These are phyloP conservation scores for Didymella keratinophila DNA, from an alignment of 2,329 filamentous ascomycete genomes.

Conservation along the genomic window DNA sequence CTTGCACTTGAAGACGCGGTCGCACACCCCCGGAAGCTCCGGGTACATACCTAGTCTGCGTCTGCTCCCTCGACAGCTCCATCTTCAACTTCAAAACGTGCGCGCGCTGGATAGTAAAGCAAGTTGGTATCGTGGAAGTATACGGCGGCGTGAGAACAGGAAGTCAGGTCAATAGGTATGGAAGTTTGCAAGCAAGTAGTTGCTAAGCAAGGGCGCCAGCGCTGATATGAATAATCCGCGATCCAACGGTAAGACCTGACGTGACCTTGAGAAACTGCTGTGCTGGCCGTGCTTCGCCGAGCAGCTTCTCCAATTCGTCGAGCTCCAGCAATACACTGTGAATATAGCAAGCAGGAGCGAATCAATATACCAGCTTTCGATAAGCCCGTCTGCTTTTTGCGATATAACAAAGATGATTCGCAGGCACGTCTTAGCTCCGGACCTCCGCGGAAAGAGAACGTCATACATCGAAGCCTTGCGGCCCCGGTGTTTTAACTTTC, in stretches of 20 bases:
- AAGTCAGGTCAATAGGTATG: background rate
- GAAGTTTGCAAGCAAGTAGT: background rate
- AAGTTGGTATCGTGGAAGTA: slow-evolving; percentile 4
- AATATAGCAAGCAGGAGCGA: background rate
- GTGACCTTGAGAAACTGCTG: slow-evolving; percentile 11
- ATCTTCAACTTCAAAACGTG: slow-evolving; percentile 4
- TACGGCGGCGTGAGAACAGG: background rate
- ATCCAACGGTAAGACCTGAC: slow-evolving; percentile 18
- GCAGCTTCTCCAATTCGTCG: background rate
- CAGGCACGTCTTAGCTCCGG: slow-evolving; percentile 13
- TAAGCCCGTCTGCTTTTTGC: background rate
- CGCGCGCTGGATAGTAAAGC: slow-evolving; percentile 8
- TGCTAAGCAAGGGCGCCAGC: slow-evolving; percentile 18
- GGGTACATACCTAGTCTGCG: slow-evolving; percentile 18
- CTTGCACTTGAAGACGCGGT: background rate
- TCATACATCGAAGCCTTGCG: slow-evolving; percentile 6
- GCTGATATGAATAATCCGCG: slow-evolving; percentile 11
- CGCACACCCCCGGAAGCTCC: background rate
- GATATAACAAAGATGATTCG: background rate
- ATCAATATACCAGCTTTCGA: background rate
- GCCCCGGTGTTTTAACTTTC: slow-evolving; percentile 9
- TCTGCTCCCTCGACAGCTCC: slow-evolving; percentile 21
- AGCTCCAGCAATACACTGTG: background rate
- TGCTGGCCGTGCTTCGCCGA: slow-evolving; percentile 19
- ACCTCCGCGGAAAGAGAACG: slow-evolving; percentile 11